Percentiles rank a stretch among this genome's conserved stretches.
Evolutionary conservation across 306 rosid species (phyloP).

Genomic region (Bauhinia variegata): DNA sequence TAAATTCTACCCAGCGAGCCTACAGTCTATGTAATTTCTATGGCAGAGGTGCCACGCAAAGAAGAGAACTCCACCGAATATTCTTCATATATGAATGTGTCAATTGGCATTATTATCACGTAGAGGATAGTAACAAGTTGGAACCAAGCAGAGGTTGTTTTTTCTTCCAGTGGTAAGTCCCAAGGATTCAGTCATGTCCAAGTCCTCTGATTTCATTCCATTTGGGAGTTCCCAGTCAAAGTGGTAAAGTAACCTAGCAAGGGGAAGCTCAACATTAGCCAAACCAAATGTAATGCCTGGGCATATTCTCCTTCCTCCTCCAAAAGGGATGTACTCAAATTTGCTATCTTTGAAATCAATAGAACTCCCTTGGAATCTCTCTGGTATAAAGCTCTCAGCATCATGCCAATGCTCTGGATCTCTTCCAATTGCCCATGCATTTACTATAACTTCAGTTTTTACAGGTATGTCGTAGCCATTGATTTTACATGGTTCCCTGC

Average conservation of each 20-base stretch:
- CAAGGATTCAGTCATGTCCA: slow-evolving; percentile 4
- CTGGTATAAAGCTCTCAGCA: slow-evolving; percentile 1
- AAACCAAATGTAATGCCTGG: slow-evolving; percentile 18
- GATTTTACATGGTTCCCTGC: not conserved
- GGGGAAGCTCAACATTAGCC: slow-evolving; percentile 12
- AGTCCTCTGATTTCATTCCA: slow-evolving; percentile 13
- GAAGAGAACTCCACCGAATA: too few relatives aligned
- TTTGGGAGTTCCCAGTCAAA: slow-evolving; percentile 11
- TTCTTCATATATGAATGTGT: too few relatives aligned
- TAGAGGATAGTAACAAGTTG: not conserved
- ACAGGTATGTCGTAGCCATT: not conserved
- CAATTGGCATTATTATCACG: not conserved
- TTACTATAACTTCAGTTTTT: not conserved
- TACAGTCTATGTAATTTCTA: too few relatives aligned
- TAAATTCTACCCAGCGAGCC: too few relatives aligned
- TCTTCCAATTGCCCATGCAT: not conserved
- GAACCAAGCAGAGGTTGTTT: not conserved
- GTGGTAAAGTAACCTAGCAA: not conserved
- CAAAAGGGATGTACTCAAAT: slow-evolving; percentile 22
- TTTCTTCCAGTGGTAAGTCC: not conserved
- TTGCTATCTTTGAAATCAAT: not conserved
- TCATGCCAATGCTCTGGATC: not conserved
- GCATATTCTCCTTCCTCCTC: slow-evolving; percentile 29
- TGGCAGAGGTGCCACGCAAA: too few relatives aligned
- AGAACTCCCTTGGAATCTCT: not conserved